Evolutionary conservation across 2,329 filamentous ascomycete species (phyloP).

Genomic region (Scytalidium sp.): DNA sequence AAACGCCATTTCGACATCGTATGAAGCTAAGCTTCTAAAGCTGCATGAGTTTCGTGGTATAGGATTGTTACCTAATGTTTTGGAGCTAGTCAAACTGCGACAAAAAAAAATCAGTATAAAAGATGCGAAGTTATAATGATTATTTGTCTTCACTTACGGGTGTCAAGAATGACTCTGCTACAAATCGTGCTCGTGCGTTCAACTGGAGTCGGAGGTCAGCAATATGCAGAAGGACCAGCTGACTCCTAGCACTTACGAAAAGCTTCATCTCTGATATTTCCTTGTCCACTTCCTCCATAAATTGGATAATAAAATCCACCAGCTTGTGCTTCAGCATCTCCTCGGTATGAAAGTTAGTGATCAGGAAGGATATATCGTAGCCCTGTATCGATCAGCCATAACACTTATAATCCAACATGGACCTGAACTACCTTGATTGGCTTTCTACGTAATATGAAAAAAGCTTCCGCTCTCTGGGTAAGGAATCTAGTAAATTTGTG

Average conservation of each 20-base stretch:
- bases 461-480: slow-evolving; percentile 92
- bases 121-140: neutral
- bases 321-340: slow-evolving; percentile 99
- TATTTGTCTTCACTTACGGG: slow-evolving; percentile 64
- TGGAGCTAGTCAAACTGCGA: neutral
- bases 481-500: slow-evolving; percentile 98
- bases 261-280: slow-evolving; percentile 99
- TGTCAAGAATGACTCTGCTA: slow-evolving; percentile 96
- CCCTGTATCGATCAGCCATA: slow-evolving; percentile 52
- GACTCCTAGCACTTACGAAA: slow-evolving; percentile 65
- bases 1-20: neutral
- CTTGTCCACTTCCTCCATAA: slow-evolving; percentile 99
- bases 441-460: slow-evolving; percentile 94
- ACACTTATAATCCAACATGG: neutral
- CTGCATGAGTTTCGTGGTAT: neutral
- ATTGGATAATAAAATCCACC: slow-evolving; percentile 98
- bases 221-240: neutral
- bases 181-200: slow-evolving; percentile 94
- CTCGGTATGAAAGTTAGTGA: slow-evolving; percentile 98
- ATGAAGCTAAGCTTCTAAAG: neutral
- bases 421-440: slow-evolving; percentile 72
- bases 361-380: slow-evolving; percentile 97
- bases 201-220: slow-evolving; percentile 55
- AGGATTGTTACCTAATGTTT: neutral
- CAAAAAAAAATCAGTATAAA: neutral